Conservation (phyloP, 495 filamentous ascomycete species). For the Hypoxylon intermedium region DNA sequence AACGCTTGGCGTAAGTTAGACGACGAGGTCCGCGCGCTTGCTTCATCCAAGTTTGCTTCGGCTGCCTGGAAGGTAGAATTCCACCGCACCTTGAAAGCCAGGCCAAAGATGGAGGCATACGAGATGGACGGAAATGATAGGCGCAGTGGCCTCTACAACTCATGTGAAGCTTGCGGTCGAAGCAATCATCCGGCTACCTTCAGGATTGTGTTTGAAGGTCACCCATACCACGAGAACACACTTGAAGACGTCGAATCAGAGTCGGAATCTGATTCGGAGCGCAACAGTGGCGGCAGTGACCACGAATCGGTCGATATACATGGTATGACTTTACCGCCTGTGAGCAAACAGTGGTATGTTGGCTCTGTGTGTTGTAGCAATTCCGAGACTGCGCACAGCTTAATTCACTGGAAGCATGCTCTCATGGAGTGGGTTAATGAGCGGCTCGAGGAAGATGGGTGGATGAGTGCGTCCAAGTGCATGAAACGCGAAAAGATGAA, state of each 20-base stretch:
- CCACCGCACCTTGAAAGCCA: conserved; percentile 65
- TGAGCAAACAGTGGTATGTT: conserved; percentile 49
- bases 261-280: conserved; percentile 43
- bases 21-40: conserved; percentile 71
- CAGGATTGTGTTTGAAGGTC: conserved; percentile 68
- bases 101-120: conserved; percentile 59
- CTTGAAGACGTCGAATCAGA: conserved; percentile 69
- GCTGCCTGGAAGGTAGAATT: conserved; percentile 76
- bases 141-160: conserved; percentile 48
- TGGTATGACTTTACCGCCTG: conserved; percentile 40
- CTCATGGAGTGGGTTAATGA: conserved; percentile 74
- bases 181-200: conserved; percentile 70
- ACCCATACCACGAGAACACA: conserved; percentile 71
- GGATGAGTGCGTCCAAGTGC: conserved; percentile 51
- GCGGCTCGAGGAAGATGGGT: conserved; percentile 63
- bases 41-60: conserved; percentile 74
- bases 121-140: conserved; percentile 34
- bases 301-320: conserved; percentile 48
- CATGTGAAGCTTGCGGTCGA: conserved; percentile 81
- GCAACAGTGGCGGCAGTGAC: conserved; percentile 47
- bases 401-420: conserved; percentile 78
- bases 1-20: conserved; percentile 78
- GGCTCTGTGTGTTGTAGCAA: conserved; percentile 66
- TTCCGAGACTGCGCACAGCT: conserved; percentile 70
- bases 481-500: conserved; percentile 51